A percentile compares a stretch with the other conserved stretches of the same genome.
These are phyloP conservation scores for Cantharellus cinnabarinus DNA, from an alignment of 768 basidiomycete genomes.

Conservation along the genomic window DNA sequence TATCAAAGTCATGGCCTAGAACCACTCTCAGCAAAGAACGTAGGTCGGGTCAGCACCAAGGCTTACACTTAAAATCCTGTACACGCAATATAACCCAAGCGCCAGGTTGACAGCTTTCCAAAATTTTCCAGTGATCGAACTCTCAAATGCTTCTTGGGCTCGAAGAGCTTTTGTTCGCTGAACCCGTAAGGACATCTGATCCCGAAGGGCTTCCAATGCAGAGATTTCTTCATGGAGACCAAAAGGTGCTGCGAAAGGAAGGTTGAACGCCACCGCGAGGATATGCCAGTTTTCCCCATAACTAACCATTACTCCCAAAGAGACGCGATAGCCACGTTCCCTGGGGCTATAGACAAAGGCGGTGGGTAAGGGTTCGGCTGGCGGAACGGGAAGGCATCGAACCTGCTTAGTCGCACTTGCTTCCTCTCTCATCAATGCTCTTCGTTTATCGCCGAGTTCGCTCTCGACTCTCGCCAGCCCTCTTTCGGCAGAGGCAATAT, in stretches of 20 bases:
- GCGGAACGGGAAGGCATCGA: background rate
- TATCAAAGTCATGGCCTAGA: background rate
- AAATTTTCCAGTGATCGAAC: background rate
- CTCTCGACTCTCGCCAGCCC: background rate
- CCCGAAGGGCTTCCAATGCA: slow-evolving; percentile 19
- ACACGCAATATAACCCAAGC: background rate
- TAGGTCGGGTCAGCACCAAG: background rate
- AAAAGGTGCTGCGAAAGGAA: slow-evolving; percentile 17
- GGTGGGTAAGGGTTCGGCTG: too few species aligned
- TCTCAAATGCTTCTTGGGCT: background rate
- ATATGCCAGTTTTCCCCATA: background rate
- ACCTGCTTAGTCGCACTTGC: background rate
- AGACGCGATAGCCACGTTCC: background rate
- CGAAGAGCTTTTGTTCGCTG: background rate
- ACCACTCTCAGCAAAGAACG: background rate
- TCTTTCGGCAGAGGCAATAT: background rate
- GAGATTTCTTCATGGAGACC: slow-evolving; percentile 38
- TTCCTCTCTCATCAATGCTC: slow-evolving; percentile 45
- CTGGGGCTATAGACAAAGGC: too few species aligned
- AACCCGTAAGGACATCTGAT: slow-evolving; percentile 16
- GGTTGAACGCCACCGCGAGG: background rate
- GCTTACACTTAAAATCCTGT: background rate
- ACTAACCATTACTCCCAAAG: background rate
- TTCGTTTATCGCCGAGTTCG: slow-evolving; percentile 15
- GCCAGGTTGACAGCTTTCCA: background rate